Conservation (phyloP, 73 alveolate species). For the Uronychia setigera region DNA sequence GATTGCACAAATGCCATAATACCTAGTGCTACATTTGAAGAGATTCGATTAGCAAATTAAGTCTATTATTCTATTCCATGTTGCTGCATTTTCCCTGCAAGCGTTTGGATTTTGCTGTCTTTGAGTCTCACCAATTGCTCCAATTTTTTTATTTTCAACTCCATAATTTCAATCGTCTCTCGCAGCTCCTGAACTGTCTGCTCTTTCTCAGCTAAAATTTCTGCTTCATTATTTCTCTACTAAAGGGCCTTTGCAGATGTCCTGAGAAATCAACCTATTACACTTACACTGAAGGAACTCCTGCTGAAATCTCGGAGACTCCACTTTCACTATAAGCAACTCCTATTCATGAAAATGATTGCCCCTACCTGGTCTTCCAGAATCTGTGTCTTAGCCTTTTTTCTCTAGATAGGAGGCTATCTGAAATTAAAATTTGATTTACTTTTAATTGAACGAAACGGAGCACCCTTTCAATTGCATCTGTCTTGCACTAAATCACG, state of each 20-base stretch:
- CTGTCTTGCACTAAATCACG: conserved; percentile 2
- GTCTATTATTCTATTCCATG: conserved; percentile 46
- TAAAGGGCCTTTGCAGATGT: neutral
- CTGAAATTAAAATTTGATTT: neutral
- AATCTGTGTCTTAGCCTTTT: no score
- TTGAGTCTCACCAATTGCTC: conserved; percentile 71
- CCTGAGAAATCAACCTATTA: neutral
- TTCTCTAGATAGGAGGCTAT: neutral
- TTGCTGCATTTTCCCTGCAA: conserved; percentile 49
- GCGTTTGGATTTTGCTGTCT: conserved; percentile 68
- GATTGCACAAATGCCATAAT: conserved; percentile 6
- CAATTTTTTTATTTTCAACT: conserved; percentile 74
- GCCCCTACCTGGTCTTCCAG: no score
- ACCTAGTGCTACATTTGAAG: conserved; percentile 21
- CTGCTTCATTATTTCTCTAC: conserved; percentile 7
- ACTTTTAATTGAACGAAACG: neutral
- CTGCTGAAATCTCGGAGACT: neutral
- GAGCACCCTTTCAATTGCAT: conserved; percentile 35
- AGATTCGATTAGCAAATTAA: conserved; percentile 19
- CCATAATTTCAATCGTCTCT: conserved; percentile 78
- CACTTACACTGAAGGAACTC: neutral
- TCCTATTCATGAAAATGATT: no score
- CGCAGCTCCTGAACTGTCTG: conserved; percentile 65
- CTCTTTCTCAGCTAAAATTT: conserved; percentile 69
- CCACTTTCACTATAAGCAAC: neutral